These are phyloP conservation scores for Skeletonema costatum DNA, from an alignment of 108 stramenopile species.

Conservation along the genomic window DNA sequence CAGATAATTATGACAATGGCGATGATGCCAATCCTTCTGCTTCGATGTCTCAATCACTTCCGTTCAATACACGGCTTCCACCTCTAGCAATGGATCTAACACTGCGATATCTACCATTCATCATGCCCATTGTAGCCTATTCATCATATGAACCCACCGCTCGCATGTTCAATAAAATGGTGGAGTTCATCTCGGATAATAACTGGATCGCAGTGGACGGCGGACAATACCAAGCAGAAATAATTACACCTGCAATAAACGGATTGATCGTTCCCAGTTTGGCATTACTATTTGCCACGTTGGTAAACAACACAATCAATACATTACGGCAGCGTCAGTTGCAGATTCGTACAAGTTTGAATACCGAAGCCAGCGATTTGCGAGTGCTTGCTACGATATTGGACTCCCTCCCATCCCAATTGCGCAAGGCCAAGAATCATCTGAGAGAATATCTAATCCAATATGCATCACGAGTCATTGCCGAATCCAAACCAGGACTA, in stretches of 20 bases:
- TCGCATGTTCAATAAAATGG: slow-evolving; percentile 18
- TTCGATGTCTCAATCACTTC: no score
- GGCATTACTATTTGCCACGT: slow-evolving; percentile 56
- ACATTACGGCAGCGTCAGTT: slow-evolving; percentile 60
- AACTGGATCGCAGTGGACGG: slow-evolving; percentile 80
- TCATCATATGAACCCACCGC: slow-evolving; percentile 42
- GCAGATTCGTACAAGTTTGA: slow-evolving; percentile 61
- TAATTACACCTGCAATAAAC: slow-evolving; percentile 61
- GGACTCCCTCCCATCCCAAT: slow-evolving; percentile 47
- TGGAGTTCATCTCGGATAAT: slow-evolving; percentile 37
- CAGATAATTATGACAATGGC: background rate
- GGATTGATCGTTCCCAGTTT: slow-evolving; percentile 56
- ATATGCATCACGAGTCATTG: slow-evolving; percentile 62
- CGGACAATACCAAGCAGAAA: slow-evolving; percentile 68
- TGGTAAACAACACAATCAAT: slow-evolving; percentile 54
- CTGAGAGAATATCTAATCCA: slow-evolving; percentile 58
- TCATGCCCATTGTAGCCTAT: slow-evolving; percentile 43
- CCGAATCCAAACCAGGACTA: slow-evolving; percentile 55
- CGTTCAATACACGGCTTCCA: no score
- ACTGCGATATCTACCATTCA: slow-evolving; percentile 37
- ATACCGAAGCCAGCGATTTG: slow-evolving; percentile 71
- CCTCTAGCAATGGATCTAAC: background rate
- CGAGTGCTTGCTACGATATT: slow-evolving; percentile 54
- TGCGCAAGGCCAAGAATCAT: slow-evolving; percentile 19
- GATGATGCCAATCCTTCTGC: background rate